A percentile compares a stretch with the other conserved stretches of the same genome.
Evolutionary conservation across 1,284 basidiomycete genomes (phyloP).

Genomic region (Ceratobasidium sp.): DNA sequence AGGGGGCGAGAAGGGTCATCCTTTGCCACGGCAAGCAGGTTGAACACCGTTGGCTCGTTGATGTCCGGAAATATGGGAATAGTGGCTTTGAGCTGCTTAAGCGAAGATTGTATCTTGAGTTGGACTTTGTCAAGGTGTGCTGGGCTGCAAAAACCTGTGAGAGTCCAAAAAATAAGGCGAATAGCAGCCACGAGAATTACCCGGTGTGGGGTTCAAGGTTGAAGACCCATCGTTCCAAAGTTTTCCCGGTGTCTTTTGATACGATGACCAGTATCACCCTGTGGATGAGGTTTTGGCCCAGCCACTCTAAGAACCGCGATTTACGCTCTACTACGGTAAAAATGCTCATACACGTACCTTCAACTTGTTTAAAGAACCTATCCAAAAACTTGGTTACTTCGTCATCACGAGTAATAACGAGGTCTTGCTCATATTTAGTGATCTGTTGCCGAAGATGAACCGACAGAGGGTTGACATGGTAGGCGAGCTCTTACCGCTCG

Average conservation of each 20-base stretch:
- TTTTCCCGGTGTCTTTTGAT: conserved; percentile 43
- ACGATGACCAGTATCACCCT: conserved; percentile 43
- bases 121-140: conserved; percentile 29
- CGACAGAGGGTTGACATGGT: not conserved
- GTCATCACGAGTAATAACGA: conserved; percentile 42
- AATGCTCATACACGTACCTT: conserved; percentile 34
- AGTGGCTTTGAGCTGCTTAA: conserved; percentile 32
- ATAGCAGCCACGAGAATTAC: not conserved
- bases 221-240: conserved; percentile 44
- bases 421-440: conserved; percentile 43
- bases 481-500: conserved; percentile 8
- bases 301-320: conserved; percentile 36
- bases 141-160: too few relatives aligned
- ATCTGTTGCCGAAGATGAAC: not conserved
- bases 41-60: conserved; percentile 34
- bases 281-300: conserved; percentile 30
- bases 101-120: conserved; percentile 28
- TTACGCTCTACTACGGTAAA: not conserved
- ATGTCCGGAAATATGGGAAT: conserved; percentile 34
- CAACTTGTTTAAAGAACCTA: conserved; percentile 43
- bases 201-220: conserved; percentile 35
- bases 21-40: conserved; percentile 32
- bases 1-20: not conserved
- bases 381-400: conserved; percentile 41
- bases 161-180: not conserved